A percentile compares a stretch with the other conserved stretches of the same genome.
phyloP scores from a whole-genome alignment of 2,329 filamentous ascomycete genomes.

The Arthroderma sp. region DNA sequence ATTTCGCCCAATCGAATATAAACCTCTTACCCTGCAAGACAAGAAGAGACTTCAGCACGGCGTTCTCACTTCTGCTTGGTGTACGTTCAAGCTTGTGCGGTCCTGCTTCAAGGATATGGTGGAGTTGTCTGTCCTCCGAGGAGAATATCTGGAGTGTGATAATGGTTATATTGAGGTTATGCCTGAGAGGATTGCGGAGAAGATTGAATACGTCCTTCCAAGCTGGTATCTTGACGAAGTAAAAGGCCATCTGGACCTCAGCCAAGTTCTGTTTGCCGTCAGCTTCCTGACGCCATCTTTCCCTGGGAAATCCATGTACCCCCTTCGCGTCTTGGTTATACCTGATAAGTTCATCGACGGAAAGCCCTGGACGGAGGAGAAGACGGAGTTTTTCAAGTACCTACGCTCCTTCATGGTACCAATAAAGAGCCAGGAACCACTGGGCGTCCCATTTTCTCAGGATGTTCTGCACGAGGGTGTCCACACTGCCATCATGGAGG shows the following conservation, averaged over 20 bases:
- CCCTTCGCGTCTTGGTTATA: slow-evolving; percentile 7
- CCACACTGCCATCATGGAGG: slow-evolving; percentile 23
- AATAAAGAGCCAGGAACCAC: not conserved
- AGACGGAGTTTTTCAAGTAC: slow-evolving; percentile 23
- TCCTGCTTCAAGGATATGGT: not conserved
- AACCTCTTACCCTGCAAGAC: slow-evolving; percentile 15
- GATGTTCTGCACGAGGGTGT: slow-evolving; percentile 27
- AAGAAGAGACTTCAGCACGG: slow-evolving; percentile 18
- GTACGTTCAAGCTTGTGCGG: slow-evolving; percentile 21
- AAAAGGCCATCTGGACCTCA: no score
- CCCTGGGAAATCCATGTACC: no score
- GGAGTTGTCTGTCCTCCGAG: no score
- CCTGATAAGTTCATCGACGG: slow-evolving; percentile 21
- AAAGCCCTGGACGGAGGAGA: slow-evolving; percentile 16
- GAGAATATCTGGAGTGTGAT: no score
- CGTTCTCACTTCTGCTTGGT: slow-evolving; percentile 28
- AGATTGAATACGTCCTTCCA: no score
- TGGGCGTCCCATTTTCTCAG: not conserved
- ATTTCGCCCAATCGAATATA: slow-evolving; percentile 25
- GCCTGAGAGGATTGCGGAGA: no score
- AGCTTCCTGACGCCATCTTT: no score
- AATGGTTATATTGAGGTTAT: no score
- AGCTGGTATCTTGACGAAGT: no score
- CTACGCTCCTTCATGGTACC: slow-evolving; percentile 17
- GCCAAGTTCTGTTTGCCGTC: no score